Base-by-base conservation (phyloP, 2,329 filamentous ascomycete genomes). In the Fusarium bactridioides region DNA sequence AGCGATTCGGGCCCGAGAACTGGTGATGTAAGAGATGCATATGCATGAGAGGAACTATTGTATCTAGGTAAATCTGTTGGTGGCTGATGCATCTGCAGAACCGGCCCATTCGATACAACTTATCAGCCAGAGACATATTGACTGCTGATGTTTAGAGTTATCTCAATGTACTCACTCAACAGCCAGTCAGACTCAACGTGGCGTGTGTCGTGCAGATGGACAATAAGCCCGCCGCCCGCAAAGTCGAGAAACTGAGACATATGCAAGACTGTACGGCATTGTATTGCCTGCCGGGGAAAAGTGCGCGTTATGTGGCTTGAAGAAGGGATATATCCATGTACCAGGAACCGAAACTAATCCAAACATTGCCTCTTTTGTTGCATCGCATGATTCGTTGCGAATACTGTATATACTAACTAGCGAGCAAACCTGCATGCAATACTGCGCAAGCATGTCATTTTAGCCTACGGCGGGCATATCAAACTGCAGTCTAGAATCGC, bases 1-100 rank as follows among this genome's bases (percentile, higher is more conserved):
- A 89, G 79, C 88, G 81, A 1, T 93, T 93, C 82, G 91, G 91
- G 10, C 91, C 91, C 3, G 73, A 79, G 43, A 79, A 76, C 25
- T 91, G 89, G 89, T 87, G 74, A 66, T 55, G 58, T 16, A 40
- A 41, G 16, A 55, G 31, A 18, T 69, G 40, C 35, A 58, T 21
- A 40, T 33, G 13, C 31, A 33, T 61, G 35, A 15, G 23, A 43
- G 47, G 40, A 47, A 40, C 47, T 58, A 16, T 50, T 64, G 53
- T 56, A 64, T 53, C 25, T 53, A 41, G 18, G 19, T 35, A 19
- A 25, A 23, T 33, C 25, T 40, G 58, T 69, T 69, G 65, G 66
- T 69, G 65, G 66, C 45, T 59, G 38, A 38, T 68, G 37, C 27
- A 37, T 44, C 35, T 38, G 19, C 29, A 27, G 29, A 54, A 33